phyloP scores from a whole-genome alignment of 139 green algal genomes.

The Helicosporidium sp. region DNA sequence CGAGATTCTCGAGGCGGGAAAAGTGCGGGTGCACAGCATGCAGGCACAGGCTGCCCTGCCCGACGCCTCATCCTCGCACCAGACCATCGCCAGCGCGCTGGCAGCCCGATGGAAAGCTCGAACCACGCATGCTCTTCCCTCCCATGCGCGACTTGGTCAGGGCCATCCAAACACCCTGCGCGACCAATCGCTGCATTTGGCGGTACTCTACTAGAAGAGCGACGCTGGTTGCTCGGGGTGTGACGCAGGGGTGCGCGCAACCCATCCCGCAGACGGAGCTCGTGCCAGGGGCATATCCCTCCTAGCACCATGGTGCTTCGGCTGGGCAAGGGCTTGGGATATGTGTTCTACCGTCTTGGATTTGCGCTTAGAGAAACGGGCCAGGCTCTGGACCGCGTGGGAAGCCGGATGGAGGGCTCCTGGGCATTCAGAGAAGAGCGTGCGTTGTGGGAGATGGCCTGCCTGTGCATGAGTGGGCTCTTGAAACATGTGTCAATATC shows the following conservation, averaged over 20 bases:
- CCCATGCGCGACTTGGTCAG: too few relatives aligned
- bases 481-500: background rate
- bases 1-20: background rate
- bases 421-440: conserved; percentile 68
- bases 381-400: conserved; percentile 72
- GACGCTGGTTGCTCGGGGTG: background rate
- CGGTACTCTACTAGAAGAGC: background rate
- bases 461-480: background rate
- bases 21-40: background rate
- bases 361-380: conserved; percentile 76
- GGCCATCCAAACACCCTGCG: too few relatives aligned
- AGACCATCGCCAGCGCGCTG: too few relatives aligned
- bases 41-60: too few relatives aligned
- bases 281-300: background rate
- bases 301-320: background rate
- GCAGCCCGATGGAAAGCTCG: too few relatives aligned
- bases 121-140: too few relatives aligned
- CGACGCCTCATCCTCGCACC: too few relatives aligned
- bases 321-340: conserved; percentile 1
- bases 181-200: too few relatives aligned
- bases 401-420: conserved; percentile 63
- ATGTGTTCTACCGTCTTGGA: conserved; percentile 42
- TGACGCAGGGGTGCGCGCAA: background rate
- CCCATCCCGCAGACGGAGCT: background rate
- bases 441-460: conserved; percentile 21